These are phyloP conservation scores for Venturia aucupariae DNA, from an alignment of 2,329 filamentous ascomycete species.

Conservation along the genomic window DNA sequence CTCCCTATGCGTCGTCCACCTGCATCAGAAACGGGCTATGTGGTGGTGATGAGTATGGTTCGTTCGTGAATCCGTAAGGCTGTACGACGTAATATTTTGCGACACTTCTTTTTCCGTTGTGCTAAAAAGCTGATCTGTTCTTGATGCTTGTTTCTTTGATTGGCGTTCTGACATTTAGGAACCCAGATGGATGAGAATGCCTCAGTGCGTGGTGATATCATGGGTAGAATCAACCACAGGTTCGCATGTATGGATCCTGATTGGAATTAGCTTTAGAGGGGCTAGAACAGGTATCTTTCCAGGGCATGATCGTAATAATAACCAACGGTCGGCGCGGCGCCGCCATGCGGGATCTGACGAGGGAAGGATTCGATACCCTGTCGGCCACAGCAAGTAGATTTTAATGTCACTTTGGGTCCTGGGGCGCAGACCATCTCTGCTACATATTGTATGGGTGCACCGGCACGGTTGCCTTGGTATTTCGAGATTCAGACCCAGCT, in stretches of 20 bases:
- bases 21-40: neutral
- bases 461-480: conserved; percentile 6
- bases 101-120: neutral
- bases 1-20: neutral
- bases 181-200: neutral
- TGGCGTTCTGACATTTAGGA: neutral
- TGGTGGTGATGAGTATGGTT: neutral
- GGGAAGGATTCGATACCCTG: conserved; percentile 3
- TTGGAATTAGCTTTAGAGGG: neutral
- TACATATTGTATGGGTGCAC: conserved; percentile 4
- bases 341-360: neutral
- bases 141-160: neutral
- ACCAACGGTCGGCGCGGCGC: conserved; percentile 1
- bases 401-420: neutral
- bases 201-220: neutral
- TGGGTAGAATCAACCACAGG: neutral
- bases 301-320: conserved; percentile 9
- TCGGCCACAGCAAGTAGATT: conserved; percentile 3
- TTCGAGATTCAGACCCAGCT: neutral
- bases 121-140: neutral
- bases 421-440: conserved; percentile 5
- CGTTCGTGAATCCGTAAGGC: neutral
- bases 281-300: conserved; percentile 2
- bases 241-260: neutral
- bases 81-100: neutral